Evolutionary conservation across 2,329 filamentous ascomycete species (phyloP), one percentile per base, ranked within the genome.

Genomic region (Metarhizium robertsii): DNA sequence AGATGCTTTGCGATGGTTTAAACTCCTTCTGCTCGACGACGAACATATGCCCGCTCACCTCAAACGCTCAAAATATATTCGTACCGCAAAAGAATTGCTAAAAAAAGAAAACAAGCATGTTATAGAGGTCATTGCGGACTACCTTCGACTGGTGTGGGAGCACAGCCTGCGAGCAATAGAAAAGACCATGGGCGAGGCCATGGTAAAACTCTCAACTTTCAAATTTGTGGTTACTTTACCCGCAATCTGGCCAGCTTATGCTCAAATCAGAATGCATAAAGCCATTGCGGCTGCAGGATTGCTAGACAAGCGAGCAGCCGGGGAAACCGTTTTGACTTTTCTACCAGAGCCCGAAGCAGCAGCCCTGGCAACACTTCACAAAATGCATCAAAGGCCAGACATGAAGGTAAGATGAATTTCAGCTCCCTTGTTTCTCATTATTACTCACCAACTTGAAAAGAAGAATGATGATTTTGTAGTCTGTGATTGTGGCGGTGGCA

Each of bases 281-380:
- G 75, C 73, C 0, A 65, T 67, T 0, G 40, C 57, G 0, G 14
- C 50, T 0, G 70, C 75, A 0, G 74, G 75, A 0, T 69, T 78
- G 1, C 59, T 75, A 0, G 57, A 64, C 0, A 14, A 42, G 0
- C 59, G 69, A 0, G 6, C 50, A 0, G 63, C 62, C 1, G 70
- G 67, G 0, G 32, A 62, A 0, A 74, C 74, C 0, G 62, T 47
- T 0, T 50, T 75, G 8, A 46, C 57, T 0, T 72, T 76, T 42
- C 58, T 76, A 0, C 67, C 69, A 0, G 75, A 78, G 55, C 75
- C 75, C 0, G 74, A 78, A 55, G 75, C 74, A 0, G 75, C 74
- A 1, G 73, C 73, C 0, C 40, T 77, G 0, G 68, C 72, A 0
- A 69, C 68, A 0, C 56, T 76, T 0, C 57, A 62, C 0, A 67